These are phyloP conservation scores for Sideroxylon spinosum DNA, from an alignment of 179 eudicot genomes.

Conservation along the genomic window DNA sequence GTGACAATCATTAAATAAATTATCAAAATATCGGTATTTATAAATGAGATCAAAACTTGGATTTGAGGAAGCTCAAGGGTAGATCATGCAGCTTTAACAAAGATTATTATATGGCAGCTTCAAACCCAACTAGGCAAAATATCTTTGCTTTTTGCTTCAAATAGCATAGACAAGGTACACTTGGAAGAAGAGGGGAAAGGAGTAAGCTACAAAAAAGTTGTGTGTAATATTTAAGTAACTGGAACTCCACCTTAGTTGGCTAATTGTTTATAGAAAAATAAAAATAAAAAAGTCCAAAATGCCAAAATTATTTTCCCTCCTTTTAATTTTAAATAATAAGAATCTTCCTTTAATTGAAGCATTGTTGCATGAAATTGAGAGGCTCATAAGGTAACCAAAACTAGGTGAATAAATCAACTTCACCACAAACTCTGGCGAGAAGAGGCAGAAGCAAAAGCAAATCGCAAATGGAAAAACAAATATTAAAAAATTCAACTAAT, in stretches of 20 bases:
- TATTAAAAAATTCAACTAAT: not conserved
- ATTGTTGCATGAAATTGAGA: not conserved
- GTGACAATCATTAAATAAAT: too few species aligned
- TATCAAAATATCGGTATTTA: too few species aligned
- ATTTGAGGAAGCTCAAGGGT: too few species aligned
- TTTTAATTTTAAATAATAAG: not conserved
- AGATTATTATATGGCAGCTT: not conserved
- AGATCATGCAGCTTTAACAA: not conserved
- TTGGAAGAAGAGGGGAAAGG: not conserved
- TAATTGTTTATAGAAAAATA: not conserved
- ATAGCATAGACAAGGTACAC: not conserved
- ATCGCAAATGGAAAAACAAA: not conserved
- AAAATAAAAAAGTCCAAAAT: not conserved
- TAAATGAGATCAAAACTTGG: too few species aligned
- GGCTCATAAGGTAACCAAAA: not conserved
- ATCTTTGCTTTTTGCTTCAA: not conserved
- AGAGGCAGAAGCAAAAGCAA: too few species aligned
- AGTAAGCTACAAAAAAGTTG: not conserved
- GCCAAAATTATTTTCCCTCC: not conserved
- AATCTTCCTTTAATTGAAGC: not conserved
- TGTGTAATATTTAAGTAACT: not conserved
- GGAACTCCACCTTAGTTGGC: not conserved
- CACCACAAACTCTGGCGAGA: not conserved
- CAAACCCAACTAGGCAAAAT: not conserved
- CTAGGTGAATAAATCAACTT: not conserved